Evolutionary conservation across 2,329 filamentous ascomycete genomes (phyloP).

Genomic region (Lasiodiplodia sp.): DNA sequence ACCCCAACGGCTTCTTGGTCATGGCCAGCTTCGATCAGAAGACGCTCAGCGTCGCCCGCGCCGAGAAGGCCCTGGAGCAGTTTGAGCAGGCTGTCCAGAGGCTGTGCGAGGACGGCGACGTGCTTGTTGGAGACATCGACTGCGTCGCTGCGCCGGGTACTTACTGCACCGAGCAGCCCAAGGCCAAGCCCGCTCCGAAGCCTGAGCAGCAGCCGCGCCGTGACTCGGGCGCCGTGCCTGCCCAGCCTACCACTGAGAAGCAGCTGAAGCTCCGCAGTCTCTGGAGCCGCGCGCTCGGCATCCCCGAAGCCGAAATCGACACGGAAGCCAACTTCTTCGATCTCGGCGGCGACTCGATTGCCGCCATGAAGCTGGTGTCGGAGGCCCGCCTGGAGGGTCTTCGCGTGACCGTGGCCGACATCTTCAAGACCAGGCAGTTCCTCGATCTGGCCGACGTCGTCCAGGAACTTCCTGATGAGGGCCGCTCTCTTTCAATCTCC

Average conservation of each 20-base stretch:
- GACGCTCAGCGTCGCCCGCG: constrained; percentile 60
- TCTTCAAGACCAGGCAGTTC: constrained; percentile 54
- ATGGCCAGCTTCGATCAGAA: constrained; percentile 72
- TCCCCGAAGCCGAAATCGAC: constrained; percentile 44
- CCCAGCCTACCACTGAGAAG: constrained; percentile 33
- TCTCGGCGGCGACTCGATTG: constrained; percentile 56
- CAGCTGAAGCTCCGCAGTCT: constrained; percentile 38
- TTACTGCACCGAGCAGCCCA: constrained; percentile 54
- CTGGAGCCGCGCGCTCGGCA: constrained; percentile 39
- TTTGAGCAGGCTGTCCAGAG: constrained; percentile 60
- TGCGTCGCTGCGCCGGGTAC: constrained; percentile 48
- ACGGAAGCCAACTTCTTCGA: constrained; percentile 53
- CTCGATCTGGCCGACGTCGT: constrained; percentile 60
- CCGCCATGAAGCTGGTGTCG: constrained; percentile 54
- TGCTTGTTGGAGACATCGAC: constrained; percentile 44
- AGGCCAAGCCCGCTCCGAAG: constrained; percentile 41
- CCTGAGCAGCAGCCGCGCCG: constrained; percentile 32
- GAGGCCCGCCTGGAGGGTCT: constrained; percentile 46
- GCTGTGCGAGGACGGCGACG: constrained; percentile 44
- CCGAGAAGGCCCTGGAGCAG: constrained; percentile 62
- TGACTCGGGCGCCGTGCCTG: not conserved
- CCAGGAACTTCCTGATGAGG: constrained; percentile 47
- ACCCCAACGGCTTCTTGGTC: constrained; percentile 62
- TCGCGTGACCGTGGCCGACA: constrained; percentile 50
- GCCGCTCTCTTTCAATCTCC: constrained; percentile 34